Conservation (phyloP, 1,139 yeast species). For the Sugiyamaella pinicola region DNA sequence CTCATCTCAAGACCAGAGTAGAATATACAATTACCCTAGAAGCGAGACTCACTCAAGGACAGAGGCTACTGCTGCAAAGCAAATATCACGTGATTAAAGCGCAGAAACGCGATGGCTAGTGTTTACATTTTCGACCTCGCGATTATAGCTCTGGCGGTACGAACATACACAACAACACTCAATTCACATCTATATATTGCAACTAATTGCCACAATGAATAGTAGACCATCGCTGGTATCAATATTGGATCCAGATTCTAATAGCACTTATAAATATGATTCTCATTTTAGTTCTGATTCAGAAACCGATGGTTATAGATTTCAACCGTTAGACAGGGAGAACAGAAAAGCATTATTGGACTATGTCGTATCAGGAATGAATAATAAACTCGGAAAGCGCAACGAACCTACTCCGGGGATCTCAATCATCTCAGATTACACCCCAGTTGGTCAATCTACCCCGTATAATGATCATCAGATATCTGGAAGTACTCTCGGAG, state of each 20-base stretch:
- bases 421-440: constrained; percentile 5
- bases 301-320: constrained; percentile 1
- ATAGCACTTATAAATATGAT: constrained; percentile 11
- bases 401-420: background rate
- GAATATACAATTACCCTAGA: too few relatives aligned
- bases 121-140: too few relatives aligned
- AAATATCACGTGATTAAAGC: too few relatives aligned
- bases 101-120: background rate
- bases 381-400: background rate
- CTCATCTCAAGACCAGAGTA: too few relatives aligned
- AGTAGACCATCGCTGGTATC: constrained; percentile 14
- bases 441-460: constrained; percentile 22
- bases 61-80: too few relatives aligned
- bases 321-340: constrained; percentile 3
- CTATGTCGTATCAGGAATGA: background rate
- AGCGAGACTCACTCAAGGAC: too few relatives aligned
- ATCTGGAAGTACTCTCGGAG: constrained; percentile 25
- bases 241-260: constrained; percentile 14
- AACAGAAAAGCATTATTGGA: constrained; percentile 7
- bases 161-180: background rate
- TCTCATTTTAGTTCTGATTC: constrained; percentile 10
- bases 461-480: constrained; percentile 23
- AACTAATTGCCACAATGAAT: too few relatives aligned
- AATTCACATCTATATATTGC: background rate
- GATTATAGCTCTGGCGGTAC: too few relatives aligned